Base-by-base conservation (phyloP, 106 monocot species). In the Apostasia shenzhenica region DNA sequence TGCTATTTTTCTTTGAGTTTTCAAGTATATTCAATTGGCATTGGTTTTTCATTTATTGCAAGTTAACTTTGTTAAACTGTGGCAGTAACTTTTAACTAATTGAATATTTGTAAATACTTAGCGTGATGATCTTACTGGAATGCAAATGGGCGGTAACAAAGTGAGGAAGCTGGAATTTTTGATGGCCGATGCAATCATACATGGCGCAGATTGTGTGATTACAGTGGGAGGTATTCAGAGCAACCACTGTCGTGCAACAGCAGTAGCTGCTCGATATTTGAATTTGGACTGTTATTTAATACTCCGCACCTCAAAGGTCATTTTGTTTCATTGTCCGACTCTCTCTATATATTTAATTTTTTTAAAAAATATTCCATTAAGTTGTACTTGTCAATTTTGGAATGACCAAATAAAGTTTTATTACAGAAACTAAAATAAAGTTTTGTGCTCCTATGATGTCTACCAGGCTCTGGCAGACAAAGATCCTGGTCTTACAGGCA, bases 61-160 rank as follows among this genome's bases (percentile, higher is more conserved):
- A 41, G 46, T 55, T 14, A 48, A 57, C 4, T 70, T 45, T 57
- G 47, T 45, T 57, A n/a, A 7, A 12, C 62, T 48, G 37, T 68
- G 14, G 12, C 13, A 26, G 26, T 60, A 59, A 67, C 0, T 54
- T 48, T 56, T 43, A 42, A 54, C 62, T 78, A 47, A 78, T 43
- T 9, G 45, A 72, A 51, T 26, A 45, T 37, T 67, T 67, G 44
- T 45, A 39, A 58, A 63, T 57, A 51, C 78, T 14, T 68, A 97
- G 95, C 82, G 95, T 55, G 95, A 97, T 59, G 95, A 97, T 81
- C 80, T 97, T 44, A 87, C 95, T 38, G 95, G 95, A 66, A 97
- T 97, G 95, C 89, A 97, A 75, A 71, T 97, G 75, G 92, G 95
- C 64, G 95, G 95, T n/a, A 97, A 97, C 76, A 97, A 97, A 74